Evolutionary conservation across 768 basidiomycete species (phyloP).

Genomic region (Leccinum boreale): DNA sequence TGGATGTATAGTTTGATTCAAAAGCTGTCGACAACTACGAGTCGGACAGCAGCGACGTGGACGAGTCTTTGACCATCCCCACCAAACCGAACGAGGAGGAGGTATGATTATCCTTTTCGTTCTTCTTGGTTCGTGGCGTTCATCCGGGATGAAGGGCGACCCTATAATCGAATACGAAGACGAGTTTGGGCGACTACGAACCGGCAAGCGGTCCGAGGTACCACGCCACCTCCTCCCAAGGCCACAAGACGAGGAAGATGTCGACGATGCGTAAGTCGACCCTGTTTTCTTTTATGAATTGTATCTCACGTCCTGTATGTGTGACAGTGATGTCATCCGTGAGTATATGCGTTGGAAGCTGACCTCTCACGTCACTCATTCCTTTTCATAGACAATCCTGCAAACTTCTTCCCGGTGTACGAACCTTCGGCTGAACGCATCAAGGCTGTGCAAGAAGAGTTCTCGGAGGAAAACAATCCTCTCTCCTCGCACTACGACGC

Average conservation of each 20-base stretch:
- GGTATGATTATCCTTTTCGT: constrained; percentile 24
- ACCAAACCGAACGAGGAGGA: constrained; percentile 35
- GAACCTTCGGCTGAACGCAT: constrained; percentile 78
- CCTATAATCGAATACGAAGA: constrained; percentile 84
- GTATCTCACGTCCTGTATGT: constrained; percentile 3
- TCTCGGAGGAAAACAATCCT: constrained; percentile 67
- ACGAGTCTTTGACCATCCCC: constrained; percentile 72
- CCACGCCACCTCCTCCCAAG: constrained; percentile 59
- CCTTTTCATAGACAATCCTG: constrained; percentile 61
- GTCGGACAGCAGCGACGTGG: constrained; percentile 72
- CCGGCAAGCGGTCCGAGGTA: constrained; percentile 67
- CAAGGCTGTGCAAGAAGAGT: constrained; percentile 67
- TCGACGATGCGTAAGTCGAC: constrained; percentile 55
- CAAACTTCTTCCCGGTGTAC: constrained; percentile 84
- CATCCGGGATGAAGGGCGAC: constrained; percentile 48
- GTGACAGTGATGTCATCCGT: constrained; percentile 59
- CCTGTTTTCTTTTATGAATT: neutral
- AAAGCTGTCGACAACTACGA: constrained; percentile 53
- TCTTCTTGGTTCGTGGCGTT: neutral
- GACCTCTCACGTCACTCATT: neutral
- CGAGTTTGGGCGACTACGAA: constrained; percentile 79
- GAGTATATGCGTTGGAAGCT: constrained; percentile 13
- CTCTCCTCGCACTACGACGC: constrained; percentile 81
- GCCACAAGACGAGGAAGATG: constrained; percentile 39
- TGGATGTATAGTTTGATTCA: constrained; percentile 56